These are phyloP conservation scores for Scheffersomyces titani DNA, from an alignment of 1,139 yeast genomes.

Conservation along the genomic window DNA sequence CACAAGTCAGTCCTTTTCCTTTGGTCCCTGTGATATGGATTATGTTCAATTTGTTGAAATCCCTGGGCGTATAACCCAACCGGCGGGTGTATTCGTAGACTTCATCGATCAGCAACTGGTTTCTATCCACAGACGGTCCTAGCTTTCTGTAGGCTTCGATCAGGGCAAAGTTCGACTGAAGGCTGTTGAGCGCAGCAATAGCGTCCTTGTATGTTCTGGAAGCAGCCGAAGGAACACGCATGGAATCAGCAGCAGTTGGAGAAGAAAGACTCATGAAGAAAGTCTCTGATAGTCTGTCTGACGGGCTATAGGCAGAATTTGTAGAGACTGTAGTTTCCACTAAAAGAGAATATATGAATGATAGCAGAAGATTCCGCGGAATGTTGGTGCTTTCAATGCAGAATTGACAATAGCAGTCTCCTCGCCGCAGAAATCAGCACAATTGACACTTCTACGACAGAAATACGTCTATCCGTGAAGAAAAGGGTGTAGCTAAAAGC, in stretches of 20 bases:
- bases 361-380: background rate
- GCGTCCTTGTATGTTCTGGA: conserved; percentile 64
- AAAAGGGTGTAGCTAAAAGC: background rate
- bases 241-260: conserved; percentile 2
- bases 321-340: background rate
- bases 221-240: conserved; percentile 16
- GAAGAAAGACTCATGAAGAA: background rate
- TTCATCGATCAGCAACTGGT: conserved; percentile 75
- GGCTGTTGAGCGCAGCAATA: conserved; percentile 74
- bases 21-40: conserved; percentile 97
- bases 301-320: background rate
- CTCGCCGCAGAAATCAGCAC: background rate
- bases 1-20: conserved; percentile 98
- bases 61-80: conserved; percentile 73
- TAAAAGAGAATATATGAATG: background rate
- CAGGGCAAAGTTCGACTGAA: conserved; percentile 90
- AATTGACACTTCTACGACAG: background rate
- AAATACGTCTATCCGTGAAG: background rate
- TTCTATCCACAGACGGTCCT: conserved; percentile 62
- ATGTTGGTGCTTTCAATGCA: too few species aligned
- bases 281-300: background rate
- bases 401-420: background rate
- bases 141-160: conserved; percentile 78
- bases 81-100: conserved; percentile 91
- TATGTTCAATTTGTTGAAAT: conserved; percentile 72